A percentile compares a stretch with the other conserved stretches of the same genome.
These are phyloP conservation scores for Globisporangium lucens DNA, from an alignment of 352 stramenopile species.

Conservation along the genomic window DNA sequence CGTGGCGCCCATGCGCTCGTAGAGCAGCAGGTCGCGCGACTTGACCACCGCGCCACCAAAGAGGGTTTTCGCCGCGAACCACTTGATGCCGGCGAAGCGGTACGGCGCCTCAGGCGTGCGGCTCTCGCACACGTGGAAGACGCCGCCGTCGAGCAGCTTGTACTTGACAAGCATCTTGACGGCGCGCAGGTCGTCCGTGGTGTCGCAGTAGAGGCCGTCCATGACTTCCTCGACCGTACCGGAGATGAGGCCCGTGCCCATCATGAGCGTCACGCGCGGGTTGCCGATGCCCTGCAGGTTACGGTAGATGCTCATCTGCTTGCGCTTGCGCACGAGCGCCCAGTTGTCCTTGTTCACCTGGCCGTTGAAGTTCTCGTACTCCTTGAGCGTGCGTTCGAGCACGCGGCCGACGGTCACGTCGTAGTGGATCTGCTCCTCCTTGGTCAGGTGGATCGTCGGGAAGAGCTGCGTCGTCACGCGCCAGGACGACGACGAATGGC, in stretches of 20 bases:
- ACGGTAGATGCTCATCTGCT: slow-evolving; percentile 20
- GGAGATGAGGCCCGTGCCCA: slow-evolving; percentile 12
- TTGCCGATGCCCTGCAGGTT: slow-evolving; percentile 12
- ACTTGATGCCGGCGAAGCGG: slow-evolving; percentile 45
- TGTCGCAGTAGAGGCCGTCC: slow-evolving; percentile 40
- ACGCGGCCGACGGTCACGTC: slow-evolving; percentile 18
- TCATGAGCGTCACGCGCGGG: slow-evolving; percentile 16
- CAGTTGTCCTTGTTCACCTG: slow-evolving; percentile 14
- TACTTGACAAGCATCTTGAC: slow-evolving; percentile 32
- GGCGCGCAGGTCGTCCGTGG: slow-evolving; percentile 29
- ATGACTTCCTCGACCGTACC: slow-evolving; percentile 31
- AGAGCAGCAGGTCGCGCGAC: slow-evolving; percentile 31
- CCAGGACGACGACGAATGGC: slow-evolving; percentile 11
- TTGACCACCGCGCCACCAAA: slow-evolving; percentile 24
- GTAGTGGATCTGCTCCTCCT: slow-evolving; percentile 22
- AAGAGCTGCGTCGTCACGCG: slow-evolving; percentile 19
- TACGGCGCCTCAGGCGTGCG: slow-evolving; percentile 28
- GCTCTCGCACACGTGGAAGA: slow-evolving; percentile 37
- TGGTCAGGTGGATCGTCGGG: slow-evolving; percentile 18
- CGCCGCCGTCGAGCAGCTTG: slow-evolving; percentile 26
- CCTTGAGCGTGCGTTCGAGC: slow-evolving; percentile 16
- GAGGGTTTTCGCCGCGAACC: slow-evolving; percentile 26
- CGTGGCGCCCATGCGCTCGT: slow-evolving; percentile 18
- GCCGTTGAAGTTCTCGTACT: slow-evolving; percentile 18
- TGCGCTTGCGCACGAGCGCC: slow-evolving; percentile 15